Conservation (phyloP, 805 yeast genomes). For the Myxozyma neotropica region DNA sequence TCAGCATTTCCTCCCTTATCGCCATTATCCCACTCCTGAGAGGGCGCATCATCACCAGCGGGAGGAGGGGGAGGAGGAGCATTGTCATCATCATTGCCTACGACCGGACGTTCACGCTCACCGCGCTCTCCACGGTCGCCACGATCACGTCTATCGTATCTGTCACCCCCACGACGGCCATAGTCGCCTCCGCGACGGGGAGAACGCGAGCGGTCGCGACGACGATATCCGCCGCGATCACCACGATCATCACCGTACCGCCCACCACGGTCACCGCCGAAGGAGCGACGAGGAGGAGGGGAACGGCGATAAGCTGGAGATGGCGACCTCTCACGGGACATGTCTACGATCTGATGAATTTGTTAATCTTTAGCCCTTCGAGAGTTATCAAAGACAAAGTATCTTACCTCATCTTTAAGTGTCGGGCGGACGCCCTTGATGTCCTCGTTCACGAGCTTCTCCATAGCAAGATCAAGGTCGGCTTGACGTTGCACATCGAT, state of each 20-base stretch:
- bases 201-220: constrained; percentile 30
- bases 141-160: constrained; percentile 24
- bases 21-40: constrained; percentile 19
- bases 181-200: constrained; percentile 26
- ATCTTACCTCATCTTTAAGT: constrained; percentile 69
- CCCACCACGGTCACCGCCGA: constrained; percentile 29
- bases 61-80: constrained; percentile 27
- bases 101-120: constrained; percentile 27
- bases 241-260: constrained; percentile 32
- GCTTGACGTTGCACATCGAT: constrained; percentile 54
- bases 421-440: constrained; percentile 66
- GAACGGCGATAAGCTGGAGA: constrained; percentile 33
- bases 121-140: constrained; percentile 26
- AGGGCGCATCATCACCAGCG: constrained; percentile 9
- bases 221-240: constrained; percentile 26
- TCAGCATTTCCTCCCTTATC: constrained; percentile 10
- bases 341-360: constrained; percentile 10
- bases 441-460: constrained; percentile 69
- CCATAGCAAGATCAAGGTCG: constrained; percentile 69
- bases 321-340: constrained; percentile 38
- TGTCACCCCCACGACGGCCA: constrained; percentile 34
- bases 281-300: constrained; percentile 29
- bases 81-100: constrained; percentile 31
- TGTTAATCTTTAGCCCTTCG: background rate
- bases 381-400: background rate